Evolutionary conservation across 2,329 filamentous ascomycete species (phyloP).

Genomic region (Botrytis elliptica): DNA sequence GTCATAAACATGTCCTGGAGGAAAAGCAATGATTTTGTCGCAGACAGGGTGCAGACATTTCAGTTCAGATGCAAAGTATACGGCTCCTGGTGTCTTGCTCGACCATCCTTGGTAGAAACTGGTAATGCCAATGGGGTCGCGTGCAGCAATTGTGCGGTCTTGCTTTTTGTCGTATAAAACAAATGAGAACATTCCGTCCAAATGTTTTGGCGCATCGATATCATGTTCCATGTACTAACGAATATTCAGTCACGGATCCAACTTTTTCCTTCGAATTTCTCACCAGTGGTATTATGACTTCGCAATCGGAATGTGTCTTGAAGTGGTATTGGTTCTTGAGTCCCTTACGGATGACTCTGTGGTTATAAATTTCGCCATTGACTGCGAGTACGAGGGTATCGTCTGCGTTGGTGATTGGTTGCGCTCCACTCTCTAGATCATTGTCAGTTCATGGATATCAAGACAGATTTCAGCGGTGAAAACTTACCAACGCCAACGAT

Average conservation of each 20-base stretch:
- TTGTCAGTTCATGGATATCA: conserved; percentile 15
- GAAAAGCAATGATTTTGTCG: conserved; percentile 92
- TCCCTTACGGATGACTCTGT: conserved; percentile 86
- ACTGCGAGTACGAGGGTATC: conserved; percentile 86
- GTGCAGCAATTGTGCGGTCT: conserved; percentile 88
- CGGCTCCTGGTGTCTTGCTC: conserved; percentile 75
- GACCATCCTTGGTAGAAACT: conserved; percentile 96
- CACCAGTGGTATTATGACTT: conserved; percentile 97
- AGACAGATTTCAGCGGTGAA: background rate
- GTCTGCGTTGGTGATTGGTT: conserved; percentile 92
- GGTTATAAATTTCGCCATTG: conserved; percentile 99
- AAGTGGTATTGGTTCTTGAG: conserved; percentile 86
- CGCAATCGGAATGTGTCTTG: conserved; percentile 98
- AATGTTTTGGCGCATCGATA: conserved; percentile 84
- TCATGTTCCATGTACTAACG: conserved; percentile 84
- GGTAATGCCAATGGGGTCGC: conserved; percentile 95
- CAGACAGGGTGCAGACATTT: conserved; percentile 92
- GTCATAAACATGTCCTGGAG: conserved; percentile 93
- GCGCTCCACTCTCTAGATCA: conserved; percentile 73
- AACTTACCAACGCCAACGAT: conserved; percentile 75
- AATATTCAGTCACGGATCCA: conserved; percentile 23
- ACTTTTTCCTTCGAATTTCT: conserved; percentile 36
- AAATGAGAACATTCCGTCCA: conserved; percentile 99
- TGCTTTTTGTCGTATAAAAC: conserved; percentile 95
- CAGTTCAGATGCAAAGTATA: conserved; percentile 96